Base-by-base conservation (phyloP, 2,329 filamentous ascomycete genomes). In the Chaetomiaceae sp. region DNA sequence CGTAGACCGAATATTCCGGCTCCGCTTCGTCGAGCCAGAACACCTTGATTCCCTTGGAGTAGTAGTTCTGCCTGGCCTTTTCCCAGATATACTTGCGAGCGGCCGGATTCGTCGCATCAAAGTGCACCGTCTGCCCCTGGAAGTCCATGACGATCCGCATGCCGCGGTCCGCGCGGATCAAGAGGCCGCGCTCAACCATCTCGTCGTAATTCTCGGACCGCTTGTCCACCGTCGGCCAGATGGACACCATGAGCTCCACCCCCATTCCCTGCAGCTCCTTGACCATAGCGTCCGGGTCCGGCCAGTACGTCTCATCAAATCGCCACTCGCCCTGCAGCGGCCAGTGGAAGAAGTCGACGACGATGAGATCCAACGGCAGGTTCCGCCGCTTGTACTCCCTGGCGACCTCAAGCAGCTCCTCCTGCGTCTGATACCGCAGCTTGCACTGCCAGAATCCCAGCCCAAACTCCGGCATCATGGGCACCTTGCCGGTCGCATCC, bases 11-110 rank as follows among this genome's bases (percentile, higher is more conserved):
- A 23, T 52, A 52, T 20, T 52, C 49, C 3, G 49, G 49, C 29
- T 52, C 49, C 5, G 49, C 49, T 20, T 52, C 49, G 43, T 52
- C 49, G 5, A 52, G 49, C 49, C 49, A 52, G n/a, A 52, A 52
- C 2, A 42, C n/a, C 16, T 30, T 46, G 20, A 52, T 52, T 5
- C 49, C 49, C 34, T 52, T 41, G 42, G 42, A 18, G 36, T 52
- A 52, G 29, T 52, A 52, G 49, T 52, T 52, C 29, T 47, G 34
- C 20, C 16, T 30, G 2, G 16, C 49, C 43, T 52, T 52, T 5
- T 46, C 36, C 49, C 49, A 52, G 10, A 52, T 18, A 25, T 47
- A 52, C 16, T 36, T 25, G 3, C 43, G 34, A 1, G 49, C 34
- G 4, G 34, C 49, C 2, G 49, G 49, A 43, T 52, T 40, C 6